phyloP scores from a whole-genome alignment of 1,284 basidiomycete species.

The Sanghuangporus sanghuang region DNA sequence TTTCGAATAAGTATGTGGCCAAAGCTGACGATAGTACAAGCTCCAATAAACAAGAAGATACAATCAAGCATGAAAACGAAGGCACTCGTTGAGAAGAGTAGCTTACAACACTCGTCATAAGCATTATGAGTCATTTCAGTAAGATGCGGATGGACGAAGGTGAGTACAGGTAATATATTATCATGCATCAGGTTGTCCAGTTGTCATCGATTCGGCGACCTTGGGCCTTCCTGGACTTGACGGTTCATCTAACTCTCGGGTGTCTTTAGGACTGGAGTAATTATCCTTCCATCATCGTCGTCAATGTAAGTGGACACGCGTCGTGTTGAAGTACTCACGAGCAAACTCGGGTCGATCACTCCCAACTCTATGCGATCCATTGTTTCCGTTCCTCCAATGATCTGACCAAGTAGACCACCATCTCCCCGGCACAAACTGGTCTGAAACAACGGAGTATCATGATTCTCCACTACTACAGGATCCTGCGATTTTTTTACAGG shows the following conservation, averaged over 20 bases:
- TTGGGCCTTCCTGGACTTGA: not conserved
- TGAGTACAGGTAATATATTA: too few species aligned
- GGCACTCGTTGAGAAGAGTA: too few species aligned
- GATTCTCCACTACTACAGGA: not conserved
- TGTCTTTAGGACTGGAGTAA: not conserved
- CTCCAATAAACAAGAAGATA: too few species aligned
- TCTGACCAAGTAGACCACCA: not conserved
- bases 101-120: too few species aligned
- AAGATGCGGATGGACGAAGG: too few species aligned
- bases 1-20: too few species aligned
- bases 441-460: not conserved
- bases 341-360: not conserved
- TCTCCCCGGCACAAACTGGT: not conserved
- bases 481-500: not conserved
- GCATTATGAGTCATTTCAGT: too few species aligned
- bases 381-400: not conserved
- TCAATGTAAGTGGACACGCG: not conserved
- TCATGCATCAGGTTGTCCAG: too few species aligned
- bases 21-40: too few species aligned
- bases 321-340: not conserved
- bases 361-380: not conserved
- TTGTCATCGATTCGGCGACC: too few species aligned
- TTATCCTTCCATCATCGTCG: not conserved
- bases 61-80: too few species aligned
- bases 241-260: not conserved